Conservation (phyloP, 2,329 filamentous ascomycete species). For the Penicillium crustosum region DNA sequence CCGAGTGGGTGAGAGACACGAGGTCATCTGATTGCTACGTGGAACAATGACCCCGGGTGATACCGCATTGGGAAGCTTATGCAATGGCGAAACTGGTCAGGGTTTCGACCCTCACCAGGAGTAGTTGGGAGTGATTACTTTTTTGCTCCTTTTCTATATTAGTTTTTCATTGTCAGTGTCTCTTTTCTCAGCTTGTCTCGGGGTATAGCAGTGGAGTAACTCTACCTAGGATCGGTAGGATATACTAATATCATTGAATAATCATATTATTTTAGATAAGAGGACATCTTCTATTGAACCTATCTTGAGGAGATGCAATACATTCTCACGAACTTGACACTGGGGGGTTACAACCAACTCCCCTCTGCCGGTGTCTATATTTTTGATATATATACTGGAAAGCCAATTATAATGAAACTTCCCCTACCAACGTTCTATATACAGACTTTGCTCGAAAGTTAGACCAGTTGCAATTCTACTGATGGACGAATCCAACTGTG, state of each 20-base stretch:
- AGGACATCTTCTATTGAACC: not conserved
- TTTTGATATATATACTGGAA: not conserved
- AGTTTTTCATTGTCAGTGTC: not conserved
- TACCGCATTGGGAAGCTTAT: not conserved
- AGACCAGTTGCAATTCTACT: not conserved
- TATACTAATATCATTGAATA: not conserved
- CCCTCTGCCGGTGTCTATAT: not conserved
- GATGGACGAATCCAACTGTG: not conserved
- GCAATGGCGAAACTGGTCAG: not conserved
- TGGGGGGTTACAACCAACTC: not conserved
- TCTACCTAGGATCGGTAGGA: not conserved
- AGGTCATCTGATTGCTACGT: not conserved
- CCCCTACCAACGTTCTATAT: not conserved
- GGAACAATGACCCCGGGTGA: not conserved
- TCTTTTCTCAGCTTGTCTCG: not conserved
- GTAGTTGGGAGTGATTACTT: not conserved
- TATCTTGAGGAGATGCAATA: too few species aligned
- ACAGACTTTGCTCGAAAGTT: too few species aligned
- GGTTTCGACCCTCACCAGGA: not conserved
- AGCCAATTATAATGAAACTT: not conserved
- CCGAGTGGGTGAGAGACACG: slow-evolving; percentile 1
- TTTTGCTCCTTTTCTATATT: not conserved
- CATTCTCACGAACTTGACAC: not conserved
- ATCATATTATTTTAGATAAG: not conserved
- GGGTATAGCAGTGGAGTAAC: too few species aligned